Evolutionary conservation across 768 basidiomycete genomes (phyloP).

Genomic region (Trametes meyenii): DNA sequence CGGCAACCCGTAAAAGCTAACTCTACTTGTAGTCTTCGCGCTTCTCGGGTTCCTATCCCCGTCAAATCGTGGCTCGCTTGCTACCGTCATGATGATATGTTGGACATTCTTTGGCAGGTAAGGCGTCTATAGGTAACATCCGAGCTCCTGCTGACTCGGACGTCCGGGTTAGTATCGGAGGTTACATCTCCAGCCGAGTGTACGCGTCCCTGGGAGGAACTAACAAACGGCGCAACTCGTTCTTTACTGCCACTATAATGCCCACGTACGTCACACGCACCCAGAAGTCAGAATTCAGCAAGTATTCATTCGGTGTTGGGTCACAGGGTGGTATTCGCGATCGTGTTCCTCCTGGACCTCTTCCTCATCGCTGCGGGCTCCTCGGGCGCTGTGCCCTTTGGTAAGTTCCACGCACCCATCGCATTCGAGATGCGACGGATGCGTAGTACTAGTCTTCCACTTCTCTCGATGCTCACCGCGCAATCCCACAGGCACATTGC

Average conservation of each 20-base stretch:
- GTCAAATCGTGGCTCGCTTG: slow-evolving; percentile 91
- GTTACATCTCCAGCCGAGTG: slow-evolving; percentile 84
- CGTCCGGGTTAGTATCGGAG: slow-evolving; percentile 64
- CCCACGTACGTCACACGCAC: slow-evolving; percentile 64
- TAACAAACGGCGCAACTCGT: slow-evolving; percentile 78
- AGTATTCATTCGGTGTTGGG: background rate
- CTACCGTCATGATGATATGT: slow-evolving; percentile 91
- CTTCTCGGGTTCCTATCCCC: slow-evolving; percentile 92
- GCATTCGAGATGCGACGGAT: background rate
- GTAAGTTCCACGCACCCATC: slow-evolving; percentile 41
- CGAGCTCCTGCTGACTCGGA: slow-evolving; percentile 5
- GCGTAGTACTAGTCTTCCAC: background rate
- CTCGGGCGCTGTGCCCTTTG: slow-evolving; percentile 96
- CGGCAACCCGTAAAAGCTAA: background rate
- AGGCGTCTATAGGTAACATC: slow-evolving; percentile 24
- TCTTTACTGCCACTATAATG: slow-evolving; percentile 85
- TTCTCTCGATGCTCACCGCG: background rate
- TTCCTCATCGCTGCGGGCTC: slow-evolving; percentile 85
- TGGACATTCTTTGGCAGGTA: slow-evolving; percentile 93
- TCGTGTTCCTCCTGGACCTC: slow-evolving; percentile 90
- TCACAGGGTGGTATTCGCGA: slow-evolving; percentile 72
- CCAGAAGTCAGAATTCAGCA: background rate
- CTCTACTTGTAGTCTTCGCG: slow-evolving; percentile 71
- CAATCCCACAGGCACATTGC: slow-evolving; percentile 65
- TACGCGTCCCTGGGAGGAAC: slow-evolving; percentile 81